A percentile compares a stretch with the other conserved stretches of the same genome.
Evolutionary conservation across 805 yeast species (phyloP).

Genomic region (Myxozyma mucilagina): DNA sequence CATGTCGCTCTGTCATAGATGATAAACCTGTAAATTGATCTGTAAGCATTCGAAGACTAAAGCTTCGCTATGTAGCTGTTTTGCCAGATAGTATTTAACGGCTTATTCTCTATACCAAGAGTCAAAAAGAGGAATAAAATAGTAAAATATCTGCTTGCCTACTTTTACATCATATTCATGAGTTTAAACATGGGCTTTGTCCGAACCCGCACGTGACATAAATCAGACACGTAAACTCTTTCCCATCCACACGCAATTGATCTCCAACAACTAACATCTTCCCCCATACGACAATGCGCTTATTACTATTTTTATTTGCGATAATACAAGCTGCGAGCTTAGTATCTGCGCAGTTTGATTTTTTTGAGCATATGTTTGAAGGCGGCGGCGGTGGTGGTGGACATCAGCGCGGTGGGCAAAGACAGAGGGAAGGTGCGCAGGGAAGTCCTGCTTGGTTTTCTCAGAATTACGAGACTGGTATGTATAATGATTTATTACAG

Average conservation of each 20-base stretch:
- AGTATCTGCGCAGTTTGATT: constrained; percentile 28
- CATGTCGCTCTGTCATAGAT: background rate
- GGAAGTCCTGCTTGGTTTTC: constrained; percentile 29
- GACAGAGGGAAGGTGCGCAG: constrained; percentile 8
- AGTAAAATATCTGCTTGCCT: too few species aligned
- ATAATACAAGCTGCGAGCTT: constrained; percentile 19
- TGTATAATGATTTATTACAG: background rate
- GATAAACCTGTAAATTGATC: too few species aligned
- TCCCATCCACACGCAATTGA: background rate
- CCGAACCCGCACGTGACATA: too few species aligned
- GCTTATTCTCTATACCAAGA: too few species aligned
- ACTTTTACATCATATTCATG: too few species aligned
- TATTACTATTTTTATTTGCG: background rate
- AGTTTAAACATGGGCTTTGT: too few species aligned
- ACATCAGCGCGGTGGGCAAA: background rate
- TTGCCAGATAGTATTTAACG: too few species aligned
- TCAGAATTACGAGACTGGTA: constrained; percentile 26
- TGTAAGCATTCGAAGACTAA: too few species aligned
- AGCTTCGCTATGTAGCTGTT: too few species aligned
- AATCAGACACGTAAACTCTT: background rate
- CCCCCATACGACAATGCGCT: background rate
- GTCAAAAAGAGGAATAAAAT: too few species aligned
- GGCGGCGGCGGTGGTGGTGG: constrained; percentile 12
- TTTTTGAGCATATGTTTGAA: constrained; percentile 33
- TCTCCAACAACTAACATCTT: background rate